A percentile compares a stretch with the other conserved stretches of the same genome.
Evolutionary conservation across 495 filamentous ascomycete species (phyloP).

Genomic region (Geopyxis carbonaria): DNA sequence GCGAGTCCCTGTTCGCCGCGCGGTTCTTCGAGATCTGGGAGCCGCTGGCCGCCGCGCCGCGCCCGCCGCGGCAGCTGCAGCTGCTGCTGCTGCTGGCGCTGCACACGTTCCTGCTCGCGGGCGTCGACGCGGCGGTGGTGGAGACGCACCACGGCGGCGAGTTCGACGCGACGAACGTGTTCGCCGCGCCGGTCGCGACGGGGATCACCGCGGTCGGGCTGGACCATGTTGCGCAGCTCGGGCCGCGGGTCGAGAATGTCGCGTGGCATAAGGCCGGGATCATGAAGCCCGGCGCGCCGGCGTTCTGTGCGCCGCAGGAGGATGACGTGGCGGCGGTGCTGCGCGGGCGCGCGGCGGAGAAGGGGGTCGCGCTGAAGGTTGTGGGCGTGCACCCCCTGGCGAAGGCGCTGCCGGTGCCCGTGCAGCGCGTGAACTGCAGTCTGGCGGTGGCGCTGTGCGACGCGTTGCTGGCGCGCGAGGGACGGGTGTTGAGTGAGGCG

Average conservation of each 20-base stretch:
- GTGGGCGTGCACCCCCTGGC: conserved; percentile 5
- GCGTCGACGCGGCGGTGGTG: conserved; percentile 29
- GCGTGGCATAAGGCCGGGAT: conserved; percentile 39
- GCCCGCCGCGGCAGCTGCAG: conserved; percentile 43
- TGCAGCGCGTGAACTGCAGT: conserved; percentile 30
- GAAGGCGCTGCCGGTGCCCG: conserved; percentile 21
- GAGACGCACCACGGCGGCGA: conserved; percentile 38
- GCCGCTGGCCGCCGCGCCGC: conserved; percentile 29
- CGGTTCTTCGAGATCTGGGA: conserved; percentile 91
- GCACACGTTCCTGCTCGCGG: conserved; percentile 30
- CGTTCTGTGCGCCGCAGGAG: conserved; percentile 24
- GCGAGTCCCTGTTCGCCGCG: conserved; percentile 55
- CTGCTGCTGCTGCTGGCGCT: conserved; percentile 34
- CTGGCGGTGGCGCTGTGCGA: conserved; percentile 26
- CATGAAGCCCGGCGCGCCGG: conserved; percentile 29
- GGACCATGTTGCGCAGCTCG: conserved; percentile 36
- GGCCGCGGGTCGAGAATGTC: conserved; percentile 31
- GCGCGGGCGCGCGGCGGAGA: conserved; percentile 13
- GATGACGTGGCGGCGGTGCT: conserved; percentile 8
- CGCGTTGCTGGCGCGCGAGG: conserved; percentile 16
- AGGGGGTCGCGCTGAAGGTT: background rate
- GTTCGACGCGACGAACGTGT: conserved; percentile 35
- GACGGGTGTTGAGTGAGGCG: background rate
- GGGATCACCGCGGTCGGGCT: conserved; percentile 34
- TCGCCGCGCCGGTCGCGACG: conserved; percentile 23